A percentile compares a stretch with the other conserved stretches of the same genome.
Conservation (phyloP, 2,329 filamentous ascomycete species). For the Cadophora gregata region DNA sequence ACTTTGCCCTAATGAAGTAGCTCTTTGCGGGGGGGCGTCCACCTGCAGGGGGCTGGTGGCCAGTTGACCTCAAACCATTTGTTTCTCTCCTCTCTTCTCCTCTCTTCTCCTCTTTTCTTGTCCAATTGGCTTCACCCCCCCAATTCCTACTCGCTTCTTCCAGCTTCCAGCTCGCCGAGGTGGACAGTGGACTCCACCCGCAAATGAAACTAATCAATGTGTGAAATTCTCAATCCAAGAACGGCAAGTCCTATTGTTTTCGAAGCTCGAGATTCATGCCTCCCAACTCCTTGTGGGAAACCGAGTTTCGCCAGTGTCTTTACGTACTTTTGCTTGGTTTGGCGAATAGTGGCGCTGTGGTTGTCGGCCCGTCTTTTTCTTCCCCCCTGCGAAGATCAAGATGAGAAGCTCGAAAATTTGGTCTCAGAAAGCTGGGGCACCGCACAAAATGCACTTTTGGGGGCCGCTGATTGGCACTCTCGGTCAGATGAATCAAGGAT, state of each 20-base stretch:
- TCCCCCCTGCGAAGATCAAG: constrained; percentile 30
- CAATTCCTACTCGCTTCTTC: not conserved
- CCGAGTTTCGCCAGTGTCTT: not conserved
- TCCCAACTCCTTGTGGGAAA: not conserved
- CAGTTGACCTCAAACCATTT: not conserved
- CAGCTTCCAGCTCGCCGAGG: constrained; percentile 8
- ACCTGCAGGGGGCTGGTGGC: not conserved
- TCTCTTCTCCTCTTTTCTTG: constrained; percentile 2
- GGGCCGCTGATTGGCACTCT: constrained; percentile 10
- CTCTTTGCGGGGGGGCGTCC: constrained; percentile 4
- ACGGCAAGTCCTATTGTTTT: not conserved
- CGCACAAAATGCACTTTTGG: constrained; percentile 9
- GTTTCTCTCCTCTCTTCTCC: not conserved
- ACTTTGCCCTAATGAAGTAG: not conserved
- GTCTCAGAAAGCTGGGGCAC: constrained; percentile 21
- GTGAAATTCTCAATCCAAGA: not conserved
- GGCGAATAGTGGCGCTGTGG: constrained; percentile 7
- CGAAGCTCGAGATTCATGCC: not conserved
- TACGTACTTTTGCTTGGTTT: constrained; percentile 7
- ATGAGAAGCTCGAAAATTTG: constrained; percentile 14
- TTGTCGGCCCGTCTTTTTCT: constrained; percentile 31
- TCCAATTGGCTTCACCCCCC: not conserved
- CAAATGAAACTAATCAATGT: not conserved
- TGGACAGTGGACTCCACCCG: not conserved
- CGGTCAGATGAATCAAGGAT: not conserved